phyloP scores from a whole-genome alignment of 2,329 filamentous ascomycete genomes.

The Polytolypa hystricis region DNA sequence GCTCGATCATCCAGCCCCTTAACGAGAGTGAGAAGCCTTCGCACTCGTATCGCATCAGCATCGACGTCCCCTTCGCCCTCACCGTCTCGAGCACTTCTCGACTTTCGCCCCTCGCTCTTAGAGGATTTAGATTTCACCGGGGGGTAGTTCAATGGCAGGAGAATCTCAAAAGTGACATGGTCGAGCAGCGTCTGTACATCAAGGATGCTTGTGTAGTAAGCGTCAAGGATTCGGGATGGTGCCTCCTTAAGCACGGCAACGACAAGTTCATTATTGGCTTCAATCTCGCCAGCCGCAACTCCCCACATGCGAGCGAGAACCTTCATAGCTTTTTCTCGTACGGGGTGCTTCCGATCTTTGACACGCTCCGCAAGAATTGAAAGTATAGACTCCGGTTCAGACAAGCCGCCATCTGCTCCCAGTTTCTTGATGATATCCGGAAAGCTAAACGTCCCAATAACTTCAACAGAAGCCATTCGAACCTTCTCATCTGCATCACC shows the following conservation, averaged over 20 bases:
- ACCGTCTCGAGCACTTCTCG: constrained; percentile 25
- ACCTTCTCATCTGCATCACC: constrained; percentile 86
- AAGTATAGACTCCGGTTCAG: constrained; percentile 66
- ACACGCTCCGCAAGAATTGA: constrained; percentile 75
- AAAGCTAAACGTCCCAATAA: constrained; percentile 70
- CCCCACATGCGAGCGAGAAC: constrained; percentile 82
- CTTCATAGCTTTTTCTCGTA: constrained; percentile 79
- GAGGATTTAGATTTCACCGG: constrained; percentile 47
- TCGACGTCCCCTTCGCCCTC: constrained; percentile 30
- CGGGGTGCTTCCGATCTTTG: constrained; percentile 69
- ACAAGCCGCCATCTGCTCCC: constrained; percentile 62
- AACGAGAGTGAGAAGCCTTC: constrained; percentile 72
- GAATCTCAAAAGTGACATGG: constrained; percentile 70
- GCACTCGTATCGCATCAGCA: constrained; percentile 58
- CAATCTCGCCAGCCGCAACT: constrained; percentile 79
- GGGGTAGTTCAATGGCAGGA: constrained; percentile 84
- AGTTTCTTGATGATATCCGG: constrained; percentile 72
- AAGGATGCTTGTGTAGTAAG: constrained; percentile 78
- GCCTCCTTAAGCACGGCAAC: constrained; percentile 65
- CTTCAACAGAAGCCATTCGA: constrained; percentile 75
- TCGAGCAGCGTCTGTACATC: constrained; percentile 80
- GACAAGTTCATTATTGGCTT: constrained; percentile 67
- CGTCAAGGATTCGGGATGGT: constrained; percentile 74
- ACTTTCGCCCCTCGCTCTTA: constrained; percentile 47
- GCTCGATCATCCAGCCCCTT: constrained; percentile 66